Percentiles rank a stretch among this genome's conserved stretches.
Conservation (phyloP, 1,284 basidiomycete genomes). For the Rhodotorula sp. region DNA sequence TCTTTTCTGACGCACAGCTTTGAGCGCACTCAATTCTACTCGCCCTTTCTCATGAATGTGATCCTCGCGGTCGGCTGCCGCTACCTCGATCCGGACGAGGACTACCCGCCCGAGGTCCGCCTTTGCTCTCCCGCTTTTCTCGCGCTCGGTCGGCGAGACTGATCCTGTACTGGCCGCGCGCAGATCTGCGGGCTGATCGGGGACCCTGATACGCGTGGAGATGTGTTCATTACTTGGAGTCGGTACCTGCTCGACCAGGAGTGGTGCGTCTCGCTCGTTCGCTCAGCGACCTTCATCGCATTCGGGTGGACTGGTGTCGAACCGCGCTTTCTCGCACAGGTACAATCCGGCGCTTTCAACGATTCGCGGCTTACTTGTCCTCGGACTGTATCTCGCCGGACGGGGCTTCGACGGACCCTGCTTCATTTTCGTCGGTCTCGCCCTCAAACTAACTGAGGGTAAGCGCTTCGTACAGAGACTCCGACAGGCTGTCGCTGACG, state of each 20-base stretch:
- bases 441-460: slow-evolving; percentile 26
- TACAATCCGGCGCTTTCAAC: slow-evolving; percentile 26
- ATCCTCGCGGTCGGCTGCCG: slow-evolving; percentile 36
- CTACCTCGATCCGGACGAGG: slow-evolving; percentile 32
- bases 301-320: neutral
- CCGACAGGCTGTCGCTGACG: neutral
- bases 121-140: neutral
- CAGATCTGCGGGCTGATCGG: slow-evolving; percentile 32
- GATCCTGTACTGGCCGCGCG: neutral
- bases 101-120: slow-evolving; percentile 20
- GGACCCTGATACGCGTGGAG: slow-evolving; percentile 29
- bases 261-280: slow-evolving; percentile 7
- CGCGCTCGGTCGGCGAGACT: neutral
- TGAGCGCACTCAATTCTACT: slow-evolving; percentile 35
- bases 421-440: slow-evolving; percentile 26
- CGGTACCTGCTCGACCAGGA: slow-evolving; percentile 38
- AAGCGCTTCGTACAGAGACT: neutral
- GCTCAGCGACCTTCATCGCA: neutral
- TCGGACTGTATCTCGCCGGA: slow-evolving; percentile 29
- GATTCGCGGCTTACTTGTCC: slow-evolving; percentile 28
- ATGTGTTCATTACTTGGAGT: slow-evolving; percentile 33
- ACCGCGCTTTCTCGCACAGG: neutral
- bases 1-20: neutral
- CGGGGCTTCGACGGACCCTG: slow-evolving; percentile 39
- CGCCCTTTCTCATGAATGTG: slow-evolving; percentile 37